phyloP scores from a whole-genome alignment of 2,329 filamentous ascomycete species.

The Phaeosphaeria sp. region DNA sequence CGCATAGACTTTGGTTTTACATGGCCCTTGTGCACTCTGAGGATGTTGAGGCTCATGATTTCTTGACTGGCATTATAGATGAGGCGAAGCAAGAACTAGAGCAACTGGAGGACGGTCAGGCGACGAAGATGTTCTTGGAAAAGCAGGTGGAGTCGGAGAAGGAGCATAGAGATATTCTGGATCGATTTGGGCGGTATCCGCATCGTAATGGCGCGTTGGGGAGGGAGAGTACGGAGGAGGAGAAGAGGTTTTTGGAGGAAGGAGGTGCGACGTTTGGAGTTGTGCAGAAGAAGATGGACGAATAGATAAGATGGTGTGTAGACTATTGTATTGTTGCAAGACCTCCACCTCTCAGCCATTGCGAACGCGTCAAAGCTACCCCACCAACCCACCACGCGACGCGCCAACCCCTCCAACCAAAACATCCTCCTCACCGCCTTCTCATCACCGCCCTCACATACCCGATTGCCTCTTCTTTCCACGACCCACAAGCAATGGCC shows the following conservation, averaged over 20 bases:
- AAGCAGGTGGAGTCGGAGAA: slow-evolving; percentile 48
- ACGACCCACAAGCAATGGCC: not conserved
- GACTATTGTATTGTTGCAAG: not conserved
- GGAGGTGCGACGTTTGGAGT: slow-evolving; percentile 53
- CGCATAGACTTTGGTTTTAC: slow-evolving; percentile 63
- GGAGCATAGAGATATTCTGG: slow-evolving; percentile 59
- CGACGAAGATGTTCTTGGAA: slow-evolving; percentile 36
- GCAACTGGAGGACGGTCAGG: slow-evolving; percentile 27
- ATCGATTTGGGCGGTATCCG: slow-evolving; percentile 65
- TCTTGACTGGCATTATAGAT: slow-evolving; percentile 40
- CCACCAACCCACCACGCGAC: not conserved
- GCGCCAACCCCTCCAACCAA: not conserved
- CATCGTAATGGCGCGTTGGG: slow-evolving; percentile 62
- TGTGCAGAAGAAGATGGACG: not conserved
- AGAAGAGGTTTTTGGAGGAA: slow-evolving; percentile 57
- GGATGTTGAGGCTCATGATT: slow-evolving; percentile 54
- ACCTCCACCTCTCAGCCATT: not conserved
- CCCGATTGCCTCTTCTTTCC: not conserved
- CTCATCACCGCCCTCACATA: not conserved
- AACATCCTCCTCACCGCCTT: not conserved
- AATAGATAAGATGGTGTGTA: not conserved
- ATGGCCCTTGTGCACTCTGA: slow-evolving; percentile 68
- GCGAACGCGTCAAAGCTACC: not conserved
- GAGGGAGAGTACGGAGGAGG: slow-evolving; percentile 57
- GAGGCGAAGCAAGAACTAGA: slow-evolving; percentile 38